phyloP scores from a whole-genome alignment of 495 filamentous ascomycete genomes.

The Aspergillus homomorphus region DNA sequence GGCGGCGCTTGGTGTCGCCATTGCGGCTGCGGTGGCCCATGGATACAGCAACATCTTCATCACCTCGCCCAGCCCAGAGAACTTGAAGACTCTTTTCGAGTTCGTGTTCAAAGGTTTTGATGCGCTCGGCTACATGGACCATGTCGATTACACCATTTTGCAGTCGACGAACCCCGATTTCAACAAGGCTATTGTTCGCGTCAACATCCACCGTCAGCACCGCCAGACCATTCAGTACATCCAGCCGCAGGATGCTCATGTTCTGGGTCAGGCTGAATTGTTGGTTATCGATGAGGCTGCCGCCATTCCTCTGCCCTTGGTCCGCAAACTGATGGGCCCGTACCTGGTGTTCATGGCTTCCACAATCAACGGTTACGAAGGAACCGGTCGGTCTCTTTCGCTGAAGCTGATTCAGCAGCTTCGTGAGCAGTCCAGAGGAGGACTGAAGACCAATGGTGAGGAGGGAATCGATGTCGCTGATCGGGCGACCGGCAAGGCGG shows the following conservation, averaged over 20 bases:
- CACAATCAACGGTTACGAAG: conserved; percentile 98
- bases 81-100: conserved; percentile 96
- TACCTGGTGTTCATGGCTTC: conserved; percentile 99
- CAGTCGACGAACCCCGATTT: conserved; percentile 98
- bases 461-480: conserved; percentile 63
- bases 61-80: conserved; percentile 96
- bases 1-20: conserved; percentile 87
- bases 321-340: conserved; percentile 93
- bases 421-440: conserved; percentile 78
- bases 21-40: conserved; percentile 90
- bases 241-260: conserved; percentile 90
- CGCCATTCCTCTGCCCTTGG: conserved; percentile 89
- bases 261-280: conserved; percentile 91
- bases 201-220: conserved; percentile 93
- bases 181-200: conserved; percentile 96
- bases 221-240: conserved; percentile 99
- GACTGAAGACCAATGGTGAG: conserved; percentile 85
- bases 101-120: conserved; percentile 99
- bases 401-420: conserved; percentile 97
- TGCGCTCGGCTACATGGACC: conserved; percentile 85
- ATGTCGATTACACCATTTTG: conserved; percentile 95
- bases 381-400: conserved; percentile 91
- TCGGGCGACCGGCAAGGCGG: conserved; percentile 72
- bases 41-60: conserved; percentile 99
- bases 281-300: conserved; percentile 98